Conservation (phyloP, 805 yeast genomes). For the Zygotorulaspora chibaensis region DNA sequence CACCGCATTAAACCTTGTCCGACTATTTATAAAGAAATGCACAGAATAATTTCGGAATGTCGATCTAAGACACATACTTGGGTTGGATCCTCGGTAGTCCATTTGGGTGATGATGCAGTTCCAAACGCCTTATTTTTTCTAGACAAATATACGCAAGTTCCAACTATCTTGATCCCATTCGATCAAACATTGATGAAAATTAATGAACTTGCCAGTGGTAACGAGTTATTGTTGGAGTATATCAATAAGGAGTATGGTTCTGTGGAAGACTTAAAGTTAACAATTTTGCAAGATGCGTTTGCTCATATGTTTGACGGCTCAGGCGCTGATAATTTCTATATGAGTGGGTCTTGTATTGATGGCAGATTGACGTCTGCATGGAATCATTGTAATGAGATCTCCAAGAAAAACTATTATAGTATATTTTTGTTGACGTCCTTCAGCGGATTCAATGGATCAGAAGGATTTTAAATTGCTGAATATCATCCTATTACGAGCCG, state of each 20-base stretch:
- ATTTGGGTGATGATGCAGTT: slow-evolving; percentile 77
- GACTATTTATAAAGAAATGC: slow-evolving; percentile 63
- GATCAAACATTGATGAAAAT: slow-evolving; percentile 54
- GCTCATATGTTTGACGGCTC: slow-evolving; percentile 64
- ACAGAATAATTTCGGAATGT: slow-evolving; percentile 59
- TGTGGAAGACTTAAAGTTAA: slow-evolving; percentile 48
- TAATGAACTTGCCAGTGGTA: slow-evolving; percentile 47
- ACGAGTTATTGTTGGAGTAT: slow-evolving; percentile 46
- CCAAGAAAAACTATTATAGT: slow-evolving; percentile 59
- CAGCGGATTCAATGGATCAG: slow-evolving; percentile 69
- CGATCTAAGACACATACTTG: slow-evolving; percentile 59
- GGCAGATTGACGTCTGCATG: slow-evolving; percentile 78
- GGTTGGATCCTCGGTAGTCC: slow-evolving; percentile 80
- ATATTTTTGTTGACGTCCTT: slow-evolving; percentile 65
- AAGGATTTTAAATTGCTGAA: slow-evolving; percentile 42
- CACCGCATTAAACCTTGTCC: slow-evolving; percentile 77
- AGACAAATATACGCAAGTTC: slow-evolving; percentile 78
- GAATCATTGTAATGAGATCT: slow-evolving; percentile 73
- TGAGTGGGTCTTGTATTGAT: slow-evolving; percentile 82
- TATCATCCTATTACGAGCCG: not conserved
- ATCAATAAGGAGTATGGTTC: slow-evolving; percentile 56
- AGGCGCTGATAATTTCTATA: slow-evolving; percentile 79
- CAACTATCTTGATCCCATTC: slow-evolving; percentile 69
- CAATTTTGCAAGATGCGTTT: slow-evolving; percentile 40
- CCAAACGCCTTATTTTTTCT: slow-evolving; percentile 77